Base-by-base conservation (phyloP, 2,329 filamentous ascomycete species). In the Didymella pomorum region DNA sequence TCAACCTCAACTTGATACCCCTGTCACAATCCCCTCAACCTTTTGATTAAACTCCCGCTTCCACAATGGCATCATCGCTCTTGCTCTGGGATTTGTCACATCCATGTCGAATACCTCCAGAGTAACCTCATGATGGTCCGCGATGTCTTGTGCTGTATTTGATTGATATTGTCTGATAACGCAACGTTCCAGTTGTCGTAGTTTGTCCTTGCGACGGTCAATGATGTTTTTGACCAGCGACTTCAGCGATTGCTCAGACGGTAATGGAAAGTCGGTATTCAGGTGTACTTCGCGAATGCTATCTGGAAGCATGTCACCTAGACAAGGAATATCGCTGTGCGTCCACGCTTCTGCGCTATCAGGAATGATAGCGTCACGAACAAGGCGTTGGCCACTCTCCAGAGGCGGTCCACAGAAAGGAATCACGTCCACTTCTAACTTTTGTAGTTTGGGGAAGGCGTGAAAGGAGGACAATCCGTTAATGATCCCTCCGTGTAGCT, bases 391-490 rank as follows among this genome's bases (percentile, higher is more conserved):
- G 1, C 72, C 73, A 39, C 71, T 74, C 55, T 75, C 72, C 2
- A 76, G 37, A 2, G 73, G 73, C 7, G 73, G 73, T 0, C 73
- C 73, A n/a, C 71, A 72, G 51, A 76, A 76, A 8, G 71, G 58
- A 20, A 53, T 47, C 0, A 76, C 65, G 23, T 75, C 73, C 3
- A 72, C 68, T 57, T 76, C 73, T 2, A 76, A 50, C 35, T 58
- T 65, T 33, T 64, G 23, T 4, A 76, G 57, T 0, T 58, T 60
- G 1, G 62, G 54, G 26, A 75, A 73, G 1, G 62, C 57, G 50
- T 70, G 61, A 42, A 75, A 71, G 0, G 71, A 71, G 2, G 71
- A 75, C 4, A 70, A 61, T 4, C 73, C 73, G 18, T 76, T 76
- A 25, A 70, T 58, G 11, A 76, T 60, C 20, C 69, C 66, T 26